phyloP scores from a whole-genome alignment of 192 early-diverging fungal genomes.

The Lobosporangium transversale region DNA sequence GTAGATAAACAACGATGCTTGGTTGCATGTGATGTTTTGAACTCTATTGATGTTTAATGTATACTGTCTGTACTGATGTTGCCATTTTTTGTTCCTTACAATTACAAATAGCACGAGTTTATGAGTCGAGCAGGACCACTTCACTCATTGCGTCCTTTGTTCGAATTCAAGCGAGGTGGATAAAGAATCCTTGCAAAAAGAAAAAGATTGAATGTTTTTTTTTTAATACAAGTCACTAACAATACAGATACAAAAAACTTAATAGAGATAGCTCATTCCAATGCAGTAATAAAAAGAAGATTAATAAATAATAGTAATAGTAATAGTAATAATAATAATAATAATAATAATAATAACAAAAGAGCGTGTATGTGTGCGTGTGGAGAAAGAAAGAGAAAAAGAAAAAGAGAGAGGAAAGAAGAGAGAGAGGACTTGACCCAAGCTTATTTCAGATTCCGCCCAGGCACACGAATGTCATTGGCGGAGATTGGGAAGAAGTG shows the following conservation, averaged over 20 bases:
- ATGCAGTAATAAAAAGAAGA: too few relatives aligned
- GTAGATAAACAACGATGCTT: too few relatives aligned
- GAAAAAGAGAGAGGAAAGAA: not conserved
- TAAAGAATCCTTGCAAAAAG: constrained; percentile 8
- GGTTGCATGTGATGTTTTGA: not conserved
- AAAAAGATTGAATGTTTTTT: too few relatives aligned
- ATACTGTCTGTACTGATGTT: too few relatives aligned
- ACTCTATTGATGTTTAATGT: not conserved
- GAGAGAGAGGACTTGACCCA: constrained; percentile 3
- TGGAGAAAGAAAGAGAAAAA: not conserved
- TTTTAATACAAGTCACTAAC: too few relatives aligned
- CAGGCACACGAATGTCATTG: too few relatives aligned
- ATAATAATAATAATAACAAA: not conserved
- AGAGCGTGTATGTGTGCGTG: not conserved
- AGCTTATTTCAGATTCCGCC: not conserved
- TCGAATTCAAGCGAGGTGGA: constrained; percentile 39
- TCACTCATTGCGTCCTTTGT: constrained; percentile 31
- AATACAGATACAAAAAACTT: too few relatives aligned
- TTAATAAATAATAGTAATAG: too few relatives aligned
- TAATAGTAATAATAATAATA: too few relatives aligned
- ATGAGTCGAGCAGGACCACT: constrained; percentile 50
- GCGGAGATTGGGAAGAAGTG: too few relatives aligned
- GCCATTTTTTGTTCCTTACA: not conserved
- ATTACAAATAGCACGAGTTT: constrained; percentile 72
- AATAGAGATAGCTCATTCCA: too few relatives aligned